Conservation (phyloP, 331 rosid species). For the Rhamnella rubrinervis region DNA sequence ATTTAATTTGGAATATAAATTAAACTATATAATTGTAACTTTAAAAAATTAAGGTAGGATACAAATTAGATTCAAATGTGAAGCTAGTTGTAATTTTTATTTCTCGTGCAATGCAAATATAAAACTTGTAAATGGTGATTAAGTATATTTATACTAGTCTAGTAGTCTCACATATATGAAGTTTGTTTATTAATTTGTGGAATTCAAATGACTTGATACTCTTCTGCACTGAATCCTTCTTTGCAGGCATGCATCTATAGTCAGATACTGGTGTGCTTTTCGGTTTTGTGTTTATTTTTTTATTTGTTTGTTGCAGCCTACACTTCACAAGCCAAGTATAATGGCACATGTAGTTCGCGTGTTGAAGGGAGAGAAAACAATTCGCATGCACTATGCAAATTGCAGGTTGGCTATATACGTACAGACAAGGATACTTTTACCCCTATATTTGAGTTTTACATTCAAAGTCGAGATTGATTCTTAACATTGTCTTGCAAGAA, state of each 20-base stretch:
- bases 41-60: too few species aligned
- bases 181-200: too few species aligned
- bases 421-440: neutral
- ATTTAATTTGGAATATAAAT: too few species aligned
- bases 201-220: too few species aligned
- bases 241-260: neutral
- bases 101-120: too few species aligned
- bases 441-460: neutral
- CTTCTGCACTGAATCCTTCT: too few species aligned
- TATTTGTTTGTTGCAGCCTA: constrained; percentile 64
- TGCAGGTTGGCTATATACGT: constrained; percentile 29
- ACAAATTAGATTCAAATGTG: too few species aligned
- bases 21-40: too few species aligned
- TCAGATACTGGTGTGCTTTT: neutral
- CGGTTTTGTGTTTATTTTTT: neutral
- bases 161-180: neutral
- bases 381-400: constrained; percentile 89
- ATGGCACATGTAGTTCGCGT: constrained; percentile 95
- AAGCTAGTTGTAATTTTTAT: too few species aligned
- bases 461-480: neutral
- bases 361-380: constrained; percentile 90
- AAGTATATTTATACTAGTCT: neutral
- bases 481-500: neutral
- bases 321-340: constrained; percentile 98
- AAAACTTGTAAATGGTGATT: neutral